phyloP scores from a whole-genome alignment of 805 yeast genomes.

The Cyberlindnera galapagoensis region DNA sequence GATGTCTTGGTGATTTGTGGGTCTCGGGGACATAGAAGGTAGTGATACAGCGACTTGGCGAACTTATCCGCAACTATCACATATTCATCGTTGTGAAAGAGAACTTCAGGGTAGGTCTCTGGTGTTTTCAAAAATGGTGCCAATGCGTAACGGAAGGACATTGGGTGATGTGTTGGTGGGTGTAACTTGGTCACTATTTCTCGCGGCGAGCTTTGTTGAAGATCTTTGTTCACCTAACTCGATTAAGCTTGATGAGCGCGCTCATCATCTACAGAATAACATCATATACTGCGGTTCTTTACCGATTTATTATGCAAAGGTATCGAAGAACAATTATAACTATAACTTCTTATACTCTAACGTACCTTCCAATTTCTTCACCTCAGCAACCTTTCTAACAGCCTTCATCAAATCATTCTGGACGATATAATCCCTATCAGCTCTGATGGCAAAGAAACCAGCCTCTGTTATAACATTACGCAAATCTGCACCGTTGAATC shows the following conservation, averaged over 20 bases:
- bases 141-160: conserved; percentile 47
- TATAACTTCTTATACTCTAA: conserved; percentile 92
- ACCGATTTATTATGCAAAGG: too few relatives aligned
- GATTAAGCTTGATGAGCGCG: too few relatives aligned
- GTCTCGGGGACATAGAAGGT: conserved; percentile 52
- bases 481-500: conserved; percentile 97
- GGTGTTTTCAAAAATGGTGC: conserved; percentile 44
- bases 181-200: too few relatives aligned
- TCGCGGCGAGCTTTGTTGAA: too few relatives aligned
- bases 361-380: conserved; percentile 94
- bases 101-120: conserved; percentile 30
- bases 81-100: conserved; percentile 44
- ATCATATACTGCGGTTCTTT: too few relatives aligned
- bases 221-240: too few relatives aligned
- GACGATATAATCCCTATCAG: conserved; percentile 89
- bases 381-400: conserved; percentile 93
- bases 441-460: conserved; percentile 96
- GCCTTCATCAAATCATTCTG: conserved; percentile 97
- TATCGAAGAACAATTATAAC: too few relatives aligned
- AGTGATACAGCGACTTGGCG: conserved; percentile 60
- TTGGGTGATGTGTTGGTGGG: too few relatives aligned
- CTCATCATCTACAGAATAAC: too few relatives aligned
- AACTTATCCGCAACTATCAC: conserved; percentile 53
- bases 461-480: conserved; percentile 98
- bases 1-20: conserved; percentile 33